Evolutionary conservation across 176 grass and related monocot genomes (phyloP), one percentile per base, ranked within the genome.

Genomic region (Areca catechu): DNA sequence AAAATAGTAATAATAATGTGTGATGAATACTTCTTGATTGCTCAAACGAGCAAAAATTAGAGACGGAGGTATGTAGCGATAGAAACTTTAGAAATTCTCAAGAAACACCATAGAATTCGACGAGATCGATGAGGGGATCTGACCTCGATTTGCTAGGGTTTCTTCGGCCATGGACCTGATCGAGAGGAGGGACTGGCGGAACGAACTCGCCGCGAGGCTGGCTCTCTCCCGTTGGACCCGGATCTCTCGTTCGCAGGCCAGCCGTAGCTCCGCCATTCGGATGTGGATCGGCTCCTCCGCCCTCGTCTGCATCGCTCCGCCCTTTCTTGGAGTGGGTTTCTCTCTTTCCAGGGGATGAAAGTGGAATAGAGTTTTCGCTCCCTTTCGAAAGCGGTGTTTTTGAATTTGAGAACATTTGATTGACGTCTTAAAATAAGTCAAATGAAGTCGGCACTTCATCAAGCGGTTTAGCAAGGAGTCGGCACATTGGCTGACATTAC

Each of bases 101-200:
- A 15, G 21, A 20, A 30, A 49, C 27, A 57, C 7, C 5, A n/a
- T n/a, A 20, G 6, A 56, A 15, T 0, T 6, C 14, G 1, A 20
- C 49, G 48, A 0, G 7, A 2, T 24, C 1, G 18, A 3, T 4
- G 17, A 7, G 61, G 20, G 18, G 29, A 27, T 29, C 22, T 16
- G 3, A 77, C 90, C 90, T 80, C 77, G 76, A 60, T 80, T 70
- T 22, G 63, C 49, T 62, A 83, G 67, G 60, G 57, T 76, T 51
- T 64, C 17, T 5, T 65, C 20, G 15, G 90, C 74, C 53, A 81
- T 54, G 58, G 74, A 74, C 74, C 82, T 82, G 56, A 85, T 75
- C 4, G 80, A 81, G 79, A 60, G 66, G 66, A 95, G 25, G 49
- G 70, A 78, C 15, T 53, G 74, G 64, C 54, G 57, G 77, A 95